Conservation (phyloP, 805 yeast species). For the Clavispora santaluciae region DNA sequence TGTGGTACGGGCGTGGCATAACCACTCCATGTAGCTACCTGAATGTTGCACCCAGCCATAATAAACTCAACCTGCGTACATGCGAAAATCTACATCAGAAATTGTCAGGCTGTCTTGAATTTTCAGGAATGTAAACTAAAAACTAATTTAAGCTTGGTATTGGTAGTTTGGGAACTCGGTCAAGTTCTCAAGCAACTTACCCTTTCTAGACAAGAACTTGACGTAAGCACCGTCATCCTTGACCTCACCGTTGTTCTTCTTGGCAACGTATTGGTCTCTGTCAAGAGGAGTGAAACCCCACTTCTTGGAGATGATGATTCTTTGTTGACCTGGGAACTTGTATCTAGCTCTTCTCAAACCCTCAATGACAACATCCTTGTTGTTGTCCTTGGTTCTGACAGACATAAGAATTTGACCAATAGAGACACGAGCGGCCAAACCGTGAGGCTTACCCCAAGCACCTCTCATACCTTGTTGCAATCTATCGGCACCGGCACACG, state of each 20-base stretch:
- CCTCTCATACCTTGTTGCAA: slow-evolving; percentile 99
- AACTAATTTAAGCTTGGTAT: slow-evolving; percentile 39
- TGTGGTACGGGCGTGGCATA: too few species aligned
- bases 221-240: slow-evolving; percentile 99
- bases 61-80: too few species aligned
- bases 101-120: slow-evolving; percentile 1
- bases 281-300: slow-evolving; percentile 99
- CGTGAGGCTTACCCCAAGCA: slow-evolving; percentile 99
- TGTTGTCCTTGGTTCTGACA: slow-evolving; percentile 95
- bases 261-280: slow-evolving; percentile 94
- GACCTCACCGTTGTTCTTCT: slow-evolving; percentile 96
- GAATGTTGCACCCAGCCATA: too few species aligned
- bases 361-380: slow-evolving; percentile 97
- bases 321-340: slow-evolving; percentile 99
- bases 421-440: slow-evolving; percentile 98
- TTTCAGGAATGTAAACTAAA: slow-evolving; percentile 1
- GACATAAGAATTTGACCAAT: slow-evolving; percentile 98
- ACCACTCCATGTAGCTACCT: too few species aligned
- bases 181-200: slow-evolving; percentile 89
- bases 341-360: slow-evolving; percentile 99
- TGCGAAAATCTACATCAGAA: too few species aligned
- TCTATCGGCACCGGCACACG: slow-evolving; percentile 99
- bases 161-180: slow-evolving; percentile 87
- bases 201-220: slow-evolving; percentile 96
- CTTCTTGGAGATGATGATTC: slow-evolving; percentile 97